Evolutionary conservation across 495 filamentous ascomycete genomes (phyloP), one percentile per base, ranked within the genome.

Genomic region (Aspergillus incahuasiensis): DNA sequence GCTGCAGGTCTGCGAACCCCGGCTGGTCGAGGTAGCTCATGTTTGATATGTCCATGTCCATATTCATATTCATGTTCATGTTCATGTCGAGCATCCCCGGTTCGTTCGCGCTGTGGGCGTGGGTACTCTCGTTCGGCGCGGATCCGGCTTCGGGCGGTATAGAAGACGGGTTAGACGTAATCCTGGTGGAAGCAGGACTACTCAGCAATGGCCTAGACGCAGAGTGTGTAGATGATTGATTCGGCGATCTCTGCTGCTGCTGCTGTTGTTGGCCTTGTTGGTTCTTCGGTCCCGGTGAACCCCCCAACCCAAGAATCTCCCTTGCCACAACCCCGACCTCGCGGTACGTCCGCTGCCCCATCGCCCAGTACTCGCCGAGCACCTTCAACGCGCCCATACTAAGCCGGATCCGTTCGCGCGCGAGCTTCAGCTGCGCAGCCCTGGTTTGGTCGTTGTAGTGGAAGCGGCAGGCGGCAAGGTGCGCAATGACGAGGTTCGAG

Each of bases 311-410:
- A 12, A 64, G 48, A 21, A 64, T 48, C 46, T 64, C 62, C 35
- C 62, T 43, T 6, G 62, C 59, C 18, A 64, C 44, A 8, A 62
- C 59, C 1, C 62, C 62, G 0, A 64, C 54, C 35, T 64, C 62
- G 20, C 30, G 50, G 22, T 64, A 64, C 0, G 59, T 62, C 7
- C 62, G 49, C 50, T 34, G 58, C 1, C 59, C 62, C 34, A 64
- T 49, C 5, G 47, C 21, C 59, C 62, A 64, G 28, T 55, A 53
- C 46, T 62, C 56, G 9, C 62, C 55, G 6, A 64, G 35, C 15
- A 55, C 49, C 43, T 64, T 64, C 39, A 64, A 39, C 15, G 56
- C 53, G 3, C 62, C 62, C 62, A 64, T 64, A 6, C 45, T 58
- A 28, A 64, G 18, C 0, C 62, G 62, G 15, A 64, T 57, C 1